A percentile compares a stretch with the other conserved stretches of the same genome.
Evolutionary conservation across 257 asterid species (phyloP).

Genomic region (Przewalskia tangutica): DNA sequence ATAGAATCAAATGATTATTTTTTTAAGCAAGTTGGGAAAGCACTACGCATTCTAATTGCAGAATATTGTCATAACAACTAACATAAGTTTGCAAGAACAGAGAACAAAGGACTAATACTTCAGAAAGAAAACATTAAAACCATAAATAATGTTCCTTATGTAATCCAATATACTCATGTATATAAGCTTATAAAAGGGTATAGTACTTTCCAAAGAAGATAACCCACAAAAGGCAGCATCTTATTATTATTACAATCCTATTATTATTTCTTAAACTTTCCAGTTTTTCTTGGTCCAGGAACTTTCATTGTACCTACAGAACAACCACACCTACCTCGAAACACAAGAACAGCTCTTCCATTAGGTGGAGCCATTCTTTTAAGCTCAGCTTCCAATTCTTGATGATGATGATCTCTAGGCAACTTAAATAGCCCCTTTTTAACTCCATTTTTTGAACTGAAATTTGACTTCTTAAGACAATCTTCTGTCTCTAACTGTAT

Average conservation of each 20-base stretch:
- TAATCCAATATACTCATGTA: background rate
- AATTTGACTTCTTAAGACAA: slow-evolving; percentile 26
- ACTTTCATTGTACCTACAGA: slow-evolving; percentile 49
- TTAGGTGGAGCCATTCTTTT: slow-evolving; percentile 54
- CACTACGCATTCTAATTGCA: background rate
- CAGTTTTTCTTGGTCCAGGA: slow-evolving; percentile 40
- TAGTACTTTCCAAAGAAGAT: background rate
- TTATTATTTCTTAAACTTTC: slow-evolving; percentile 37
- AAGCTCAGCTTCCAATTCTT: slow-evolving; percentile 45
- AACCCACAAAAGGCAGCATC: background rate
- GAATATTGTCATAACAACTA: background rate
- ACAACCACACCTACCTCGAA: slow-evolving; percentile 48
- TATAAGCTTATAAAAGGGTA: background rate
- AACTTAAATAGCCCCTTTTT: slow-evolving; percentile 2
- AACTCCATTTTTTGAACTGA: slow-evolving; percentile 4
- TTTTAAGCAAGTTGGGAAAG: background rate
- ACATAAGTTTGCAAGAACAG: background rate
- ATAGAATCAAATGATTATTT: background rate
- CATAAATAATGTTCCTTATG: background rate
- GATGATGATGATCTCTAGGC: slow-evolving; percentile 37
- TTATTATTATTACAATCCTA: background rate
- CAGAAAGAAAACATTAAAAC: background rate
- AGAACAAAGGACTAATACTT: background rate
- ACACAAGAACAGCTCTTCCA: slow-evolving; percentile 42
- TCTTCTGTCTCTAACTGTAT: slow-evolving; percentile 50